phyloP scores from a whole-genome alignment of 1,284 basidiomycete species.

The Meira miltonrushii region DNA sequence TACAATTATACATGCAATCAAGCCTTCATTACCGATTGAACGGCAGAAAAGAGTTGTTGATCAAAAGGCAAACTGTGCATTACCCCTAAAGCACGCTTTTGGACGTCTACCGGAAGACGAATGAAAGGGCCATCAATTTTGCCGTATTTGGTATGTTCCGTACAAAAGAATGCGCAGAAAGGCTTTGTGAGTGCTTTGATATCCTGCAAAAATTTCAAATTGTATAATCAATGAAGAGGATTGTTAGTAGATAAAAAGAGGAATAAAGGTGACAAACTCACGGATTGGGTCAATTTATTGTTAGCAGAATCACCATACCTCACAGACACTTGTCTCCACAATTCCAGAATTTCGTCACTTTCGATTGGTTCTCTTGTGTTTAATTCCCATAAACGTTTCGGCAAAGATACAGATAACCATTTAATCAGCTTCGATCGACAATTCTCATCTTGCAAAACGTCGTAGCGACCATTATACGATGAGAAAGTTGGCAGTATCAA shows the following conservation, averaged over 20 bases:
- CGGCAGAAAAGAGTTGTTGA: too few relatives aligned
- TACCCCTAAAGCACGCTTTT: constrained; percentile 5
- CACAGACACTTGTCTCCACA: neutral
- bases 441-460: neutral
- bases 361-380: neutral
- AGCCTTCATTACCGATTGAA: too few relatives aligned
- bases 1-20: too few relatives aligned
- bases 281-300: too few relatives aligned
- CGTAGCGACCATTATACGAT: neutral
- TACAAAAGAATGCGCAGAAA: neutral
- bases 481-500: neutral
- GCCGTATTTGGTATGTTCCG: neutral
- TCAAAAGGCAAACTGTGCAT: neutral
- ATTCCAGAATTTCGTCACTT: constrained; percentile 1
- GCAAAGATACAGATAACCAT: neutral
- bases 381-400: constrained; percentile 2
- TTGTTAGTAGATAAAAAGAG: too few relatives aligned
- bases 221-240: neutral
- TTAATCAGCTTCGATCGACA: neutral
- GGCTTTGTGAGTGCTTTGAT: neutral
- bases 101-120: neutral
- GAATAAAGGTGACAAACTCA: too few relatives aligned
- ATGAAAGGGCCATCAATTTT: constrained; percentile 1
- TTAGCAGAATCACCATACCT: too few relatives aligned
- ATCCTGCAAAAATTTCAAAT: neutral